Evolutionary conservation across 176 grass and related monocot genomes (phyloP).

Genomic region (Typha latifolia): DNA sequence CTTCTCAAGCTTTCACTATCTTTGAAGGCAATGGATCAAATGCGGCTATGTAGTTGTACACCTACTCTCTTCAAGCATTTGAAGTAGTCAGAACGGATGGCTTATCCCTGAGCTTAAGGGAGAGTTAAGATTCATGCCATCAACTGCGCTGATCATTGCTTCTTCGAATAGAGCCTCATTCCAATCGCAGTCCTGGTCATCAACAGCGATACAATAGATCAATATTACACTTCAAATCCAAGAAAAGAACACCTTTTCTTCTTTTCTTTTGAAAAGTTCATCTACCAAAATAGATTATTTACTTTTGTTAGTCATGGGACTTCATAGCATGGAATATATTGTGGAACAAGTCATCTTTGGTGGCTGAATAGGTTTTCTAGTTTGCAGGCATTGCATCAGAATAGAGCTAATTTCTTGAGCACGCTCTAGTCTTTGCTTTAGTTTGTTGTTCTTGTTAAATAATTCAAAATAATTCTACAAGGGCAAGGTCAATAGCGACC

Average conservation of each 20-base stretch:
- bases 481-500: too few relatives aligned
- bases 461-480: too few relatives aligned
- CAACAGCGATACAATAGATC: not conserved
- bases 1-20: too few relatives aligned
- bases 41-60: too few relatives aligned
- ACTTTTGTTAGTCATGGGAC: not conserved
- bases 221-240: not conserved
- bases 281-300: not conserved
- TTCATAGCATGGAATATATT: not conserved
- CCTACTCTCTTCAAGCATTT: too few relatives aligned
- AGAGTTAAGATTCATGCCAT: constrained; percentile 30
- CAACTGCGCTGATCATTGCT: constrained; percentile 51
- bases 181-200: constrained; percentile 52
- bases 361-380: too few relatives aligned
- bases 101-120: constrained; percentile 19
- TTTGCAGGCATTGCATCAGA: too few relatives aligned
- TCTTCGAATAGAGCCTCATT: constrained; percentile 51
- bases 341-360: not conserved
- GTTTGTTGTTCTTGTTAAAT: too few relatives aligned
- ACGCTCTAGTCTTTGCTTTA: too few relatives aligned
- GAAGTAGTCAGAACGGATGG: not conserved
- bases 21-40: too few relatives aligned
- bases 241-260: not conserved
- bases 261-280: not conserved
- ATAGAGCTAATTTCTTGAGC: too few relatives aligned